Evolutionary conservation across 495 filamentous ascomycete genomes (phyloP).

Genomic region (Penicillium fimorum): DNA sequence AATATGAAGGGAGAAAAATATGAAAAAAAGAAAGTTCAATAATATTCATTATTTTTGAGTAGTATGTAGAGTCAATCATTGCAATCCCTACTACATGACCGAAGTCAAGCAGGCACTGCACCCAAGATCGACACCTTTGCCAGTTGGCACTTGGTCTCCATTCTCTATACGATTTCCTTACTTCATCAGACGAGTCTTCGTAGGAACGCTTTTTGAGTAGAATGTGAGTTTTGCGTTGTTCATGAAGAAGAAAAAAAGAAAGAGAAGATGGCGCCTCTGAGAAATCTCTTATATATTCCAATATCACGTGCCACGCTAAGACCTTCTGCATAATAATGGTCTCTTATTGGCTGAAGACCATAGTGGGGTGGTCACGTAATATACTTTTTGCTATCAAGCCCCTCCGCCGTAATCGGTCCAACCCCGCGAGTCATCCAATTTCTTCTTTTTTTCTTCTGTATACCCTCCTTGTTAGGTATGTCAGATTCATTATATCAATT

Average conservation of each 20-base stretch:
- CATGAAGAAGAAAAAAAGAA: slow-evolving; percentile 52
- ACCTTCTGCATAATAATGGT: neutral
- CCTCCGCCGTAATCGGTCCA: slow-evolving; percentile 27
- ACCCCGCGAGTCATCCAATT: slow-evolving; percentile 29
- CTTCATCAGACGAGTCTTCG: slow-evolving; percentile 58
- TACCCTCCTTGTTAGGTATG: slow-evolving; percentile 20
- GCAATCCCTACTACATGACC: slow-evolving; percentile 58
- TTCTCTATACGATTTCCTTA: slow-evolving; percentile 64
- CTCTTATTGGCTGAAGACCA: slow-evolving; percentile 2
- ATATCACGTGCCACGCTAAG: slow-evolving; percentile 21
- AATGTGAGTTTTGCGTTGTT: slow-evolving; percentile 70
- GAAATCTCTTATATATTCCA: slow-evolving; percentile 19
- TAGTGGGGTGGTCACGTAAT: slow-evolving; percentile 9
- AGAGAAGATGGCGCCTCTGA: slow-evolving; percentile 18
- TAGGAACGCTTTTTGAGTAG: slow-evolving; percentile 62
- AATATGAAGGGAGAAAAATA: neutral
- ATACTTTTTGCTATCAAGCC: neutral
- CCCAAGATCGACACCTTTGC: slow-evolving; percentile 62
- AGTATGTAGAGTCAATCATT: slow-evolving; percentile 65
- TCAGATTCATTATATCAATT: slow-evolving; percentile 6
- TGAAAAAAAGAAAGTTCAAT: neutral
- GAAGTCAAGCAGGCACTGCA: slow-evolving; percentile 55
- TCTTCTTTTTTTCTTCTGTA: slow-evolving; percentile 21
- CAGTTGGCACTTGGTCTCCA: slow-evolving; percentile 52
- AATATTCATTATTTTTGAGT: slow-evolving; percentile 18